A percentile compares a stretch with the other conserved stretches of the same genome.
Evolutionary conservation across 164 flowering plant genomes (phyloP).

Genomic region (Houttuynia cordata): DNA sequence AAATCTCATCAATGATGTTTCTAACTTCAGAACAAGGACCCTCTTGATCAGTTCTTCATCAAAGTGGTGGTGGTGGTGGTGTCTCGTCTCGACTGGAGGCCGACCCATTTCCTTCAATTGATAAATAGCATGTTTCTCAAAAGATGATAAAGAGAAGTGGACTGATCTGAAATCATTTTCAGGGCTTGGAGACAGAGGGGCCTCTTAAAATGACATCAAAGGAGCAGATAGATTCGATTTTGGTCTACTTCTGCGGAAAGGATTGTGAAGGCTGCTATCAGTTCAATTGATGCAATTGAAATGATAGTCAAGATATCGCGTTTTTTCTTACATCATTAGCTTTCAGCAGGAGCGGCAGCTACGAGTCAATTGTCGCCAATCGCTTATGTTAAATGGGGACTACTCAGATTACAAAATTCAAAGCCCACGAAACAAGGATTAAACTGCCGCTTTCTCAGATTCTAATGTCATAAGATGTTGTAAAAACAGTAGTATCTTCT

Average conservation of each 20-base stretch:
- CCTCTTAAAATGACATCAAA: not conserved
- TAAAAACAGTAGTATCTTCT: no score
- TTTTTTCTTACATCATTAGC: not conserved
- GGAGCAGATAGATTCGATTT: not conserved
- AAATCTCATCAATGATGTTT: no score
- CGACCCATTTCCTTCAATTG: not conserved
- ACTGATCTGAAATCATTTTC: not conserved
- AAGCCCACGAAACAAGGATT: not conserved
- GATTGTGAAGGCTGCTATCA: not conserved
- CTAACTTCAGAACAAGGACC: not conserved
- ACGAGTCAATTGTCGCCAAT: not conserved
- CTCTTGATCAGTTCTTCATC: not conserved
- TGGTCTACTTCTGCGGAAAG: slow-evolving; percentile 2
- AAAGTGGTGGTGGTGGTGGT: not conserved
- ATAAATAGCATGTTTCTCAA: not conserved
- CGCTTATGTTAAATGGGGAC: not conserved
- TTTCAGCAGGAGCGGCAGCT: not conserved
- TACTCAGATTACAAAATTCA: not conserved
- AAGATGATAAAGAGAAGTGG: slow-evolving; percentile 1
- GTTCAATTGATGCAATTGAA: not conserved
- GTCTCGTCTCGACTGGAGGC: not conserved
- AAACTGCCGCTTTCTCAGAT: no score
- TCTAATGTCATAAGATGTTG: no score
- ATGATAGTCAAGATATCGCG: not conserved
- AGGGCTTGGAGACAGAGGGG: not conserved